phyloP scores from a whole-genome alignment of 768 basidiomycete genomes.

The Podaxis mareebaensis region DNA sequence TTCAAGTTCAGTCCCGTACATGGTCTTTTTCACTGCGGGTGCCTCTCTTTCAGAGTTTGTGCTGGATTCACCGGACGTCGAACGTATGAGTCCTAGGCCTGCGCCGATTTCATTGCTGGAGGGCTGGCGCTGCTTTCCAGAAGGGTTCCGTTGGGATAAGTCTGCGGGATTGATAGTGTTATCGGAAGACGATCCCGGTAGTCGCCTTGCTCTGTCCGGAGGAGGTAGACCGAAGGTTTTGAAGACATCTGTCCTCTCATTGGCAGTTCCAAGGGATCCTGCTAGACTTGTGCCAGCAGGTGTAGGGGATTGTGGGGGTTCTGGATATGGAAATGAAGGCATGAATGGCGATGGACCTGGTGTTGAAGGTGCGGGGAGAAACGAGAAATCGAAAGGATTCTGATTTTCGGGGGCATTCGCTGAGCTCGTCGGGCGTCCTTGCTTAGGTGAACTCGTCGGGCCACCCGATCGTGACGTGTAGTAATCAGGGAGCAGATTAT shows the following conservation, averaged over 20 bases:
- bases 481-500: slow-evolving; percentile 51
- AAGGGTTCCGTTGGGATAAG: slow-evolving; percentile 28
- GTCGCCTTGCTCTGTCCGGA: slow-evolving; percentile 29
- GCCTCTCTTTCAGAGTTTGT: slow-evolving; percentile 25
- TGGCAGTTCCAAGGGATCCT: slow-evolving; percentile 26
- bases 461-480: slow-evolving; percentile 42
- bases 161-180: slow-evolving; percentile 39
- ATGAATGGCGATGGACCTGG: slow-evolving; percentile 47
- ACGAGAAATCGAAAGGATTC: slow-evolving; percentile 54
- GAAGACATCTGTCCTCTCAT: slow-evolving; percentile 46
- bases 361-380: slow-evolving; percentile 52
- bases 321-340: slow-evolving; percentile 51
- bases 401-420: slow-evolving; percentile 52
- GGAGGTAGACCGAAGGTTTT: slow-evolving; percentile 46
- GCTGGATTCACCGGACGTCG: slow-evolving; percentile 23
- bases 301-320: slow-evolving; percentile 59
- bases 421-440: slow-evolving; percentile 40
- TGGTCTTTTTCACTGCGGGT: slow-evolving; percentile 61
- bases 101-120: slow-evolving; percentile 50
- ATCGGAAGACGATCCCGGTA: slow-evolving; percentile 6
- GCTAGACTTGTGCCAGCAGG: slow-evolving; percentile 39
- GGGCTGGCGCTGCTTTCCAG: slow-evolving; percentile 27
- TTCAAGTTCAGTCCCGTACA: slow-evolving; percentile 86
- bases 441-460: slow-evolving; percentile 19
- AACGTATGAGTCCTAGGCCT: slow-evolving; percentile 41